Evolutionary conservation across 129 eudicot species (phyloP).

Genomic region (Flaveria trinervia): DNA sequence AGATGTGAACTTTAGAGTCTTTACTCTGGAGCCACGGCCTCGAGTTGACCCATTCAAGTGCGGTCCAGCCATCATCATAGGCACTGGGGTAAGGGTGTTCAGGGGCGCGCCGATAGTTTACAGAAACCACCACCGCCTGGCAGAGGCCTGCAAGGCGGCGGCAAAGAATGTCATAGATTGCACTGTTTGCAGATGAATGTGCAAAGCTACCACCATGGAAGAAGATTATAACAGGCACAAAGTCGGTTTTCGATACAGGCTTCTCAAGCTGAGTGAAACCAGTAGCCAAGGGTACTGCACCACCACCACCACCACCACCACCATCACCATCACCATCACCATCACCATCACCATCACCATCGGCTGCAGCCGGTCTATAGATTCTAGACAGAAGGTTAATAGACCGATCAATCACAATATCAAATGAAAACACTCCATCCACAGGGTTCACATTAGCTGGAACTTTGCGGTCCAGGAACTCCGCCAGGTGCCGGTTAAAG

Average conservation of each 20-base stretch:
- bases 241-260: slow-evolving; percentile 42
- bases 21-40: slow-evolving; percentile 62
- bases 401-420: slow-evolving; percentile 52
- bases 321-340: slow-evolving; percentile 24
- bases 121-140: slow-evolving; percentile 57
- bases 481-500: slow-evolving; percentile 63
- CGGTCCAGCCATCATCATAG: slow-evolving; percentile 68
- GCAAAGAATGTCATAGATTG: slow-evolving; percentile 63
- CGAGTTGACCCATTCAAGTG: slow-evolving; percentile 57
- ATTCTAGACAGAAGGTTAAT: slow-evolving; percentile 53
- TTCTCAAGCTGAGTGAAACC: slow-evolving; percentile 36
- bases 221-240: slow-evolving; percentile 63
- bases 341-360: slow-evolving; percentile 31
- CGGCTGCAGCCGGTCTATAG: slow-evolving; percentile 40
- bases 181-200: slow-evolving; percentile 66
- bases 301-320: slow-evolving; percentile 30
- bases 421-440: slow-evolving; percentile 71
- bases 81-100: slow-evolving; percentile 65
- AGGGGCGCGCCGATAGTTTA: slow-evolving; percentile 64
- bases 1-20: slow-evolving; percentile 59
- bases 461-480: slow-evolving; percentile 71
- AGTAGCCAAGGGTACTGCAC: slow-evolving; percentile 11
- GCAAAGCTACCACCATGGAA: slow-evolving; percentile 80
- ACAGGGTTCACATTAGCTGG: slow-evolving; percentile 64
- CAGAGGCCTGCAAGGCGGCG: slow-evolving; percentile 60